phyloP scores from a whole-genome alignment of 75 land plant genomes.

The Pinus albicaulis region DNA sequence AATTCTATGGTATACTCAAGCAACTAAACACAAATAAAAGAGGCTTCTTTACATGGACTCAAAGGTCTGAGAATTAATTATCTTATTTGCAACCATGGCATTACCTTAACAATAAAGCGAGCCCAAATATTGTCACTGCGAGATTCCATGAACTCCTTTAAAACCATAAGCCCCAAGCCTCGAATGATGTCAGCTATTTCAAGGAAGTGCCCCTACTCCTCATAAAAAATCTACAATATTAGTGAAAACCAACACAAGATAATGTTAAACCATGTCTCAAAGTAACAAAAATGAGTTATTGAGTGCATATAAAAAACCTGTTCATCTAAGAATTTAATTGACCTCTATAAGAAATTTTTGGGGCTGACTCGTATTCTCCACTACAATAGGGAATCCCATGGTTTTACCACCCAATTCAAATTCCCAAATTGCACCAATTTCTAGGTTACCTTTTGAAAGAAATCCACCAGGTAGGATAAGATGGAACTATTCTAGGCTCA shows the following conservation, averaged over 20 bases:
- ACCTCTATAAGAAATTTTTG: constrained; percentile 83
- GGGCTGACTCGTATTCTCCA: constrained; percentile 58
- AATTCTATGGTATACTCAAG: not conserved
- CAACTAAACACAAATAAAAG: not conserved
- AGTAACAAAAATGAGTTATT: not conserved
- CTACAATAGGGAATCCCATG: constrained; percentile 55
- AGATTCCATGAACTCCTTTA: constrained; percentile 58
- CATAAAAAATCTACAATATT: constrained; percentile 56
- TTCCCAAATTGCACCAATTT: constrained; percentile 52
- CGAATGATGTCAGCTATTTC: constrained; percentile 28
- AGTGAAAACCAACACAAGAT: not conserved
- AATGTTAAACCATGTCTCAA: not conserved
- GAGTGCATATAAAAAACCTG: not conserved
- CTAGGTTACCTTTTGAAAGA: not conserved
- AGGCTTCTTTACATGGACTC: not conserved
- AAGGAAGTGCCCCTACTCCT: constrained; percentile 42
- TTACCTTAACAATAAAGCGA: constrained; percentile 69
- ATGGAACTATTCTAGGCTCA: no score
- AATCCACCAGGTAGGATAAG: not conserved
- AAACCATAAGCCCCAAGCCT: not conserved
- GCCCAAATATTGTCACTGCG: constrained; percentile 55
- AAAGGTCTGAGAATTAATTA: not conserved
- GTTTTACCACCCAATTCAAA: constrained; percentile 31
- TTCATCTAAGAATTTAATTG: not conserved
- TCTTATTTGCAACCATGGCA: not conserved